Base-by-base conservation (phyloP, 2,329 filamentous ascomycete species). In the Penicillium sp. region DNA sequence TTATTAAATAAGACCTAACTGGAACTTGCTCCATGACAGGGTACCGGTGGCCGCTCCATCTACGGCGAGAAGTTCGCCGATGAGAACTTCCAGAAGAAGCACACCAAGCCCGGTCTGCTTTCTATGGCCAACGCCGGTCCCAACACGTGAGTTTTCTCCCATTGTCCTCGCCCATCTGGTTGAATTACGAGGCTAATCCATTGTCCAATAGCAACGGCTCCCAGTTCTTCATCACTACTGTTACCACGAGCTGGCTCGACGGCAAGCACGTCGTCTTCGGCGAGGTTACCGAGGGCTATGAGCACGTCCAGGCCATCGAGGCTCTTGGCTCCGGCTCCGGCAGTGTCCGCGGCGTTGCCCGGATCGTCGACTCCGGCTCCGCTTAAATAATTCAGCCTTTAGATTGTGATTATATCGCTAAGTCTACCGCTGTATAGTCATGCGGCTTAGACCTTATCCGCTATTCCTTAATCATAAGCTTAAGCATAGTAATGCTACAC, bases 121-220 rank as follows among this genome's bases (percentile, higher is more conserved):
- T 96, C 92, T 79, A 96, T 96, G 92, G 92, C 92, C 77, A 96
- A 96, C 80, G 90, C 92, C 69, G 92, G 92, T 69, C 89, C 90
- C 74, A 96, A 98, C 89, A 98, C 93, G 84, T 86, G 80, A 73
- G 83, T 75, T 44, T 37, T 23, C 14, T 43, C 42, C n/a, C 10
- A 13, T 8, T 21, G 19, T n/a, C 27, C 9, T 14, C 31, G 29
- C 23, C 31, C 31, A 16, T 6, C 31, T 1, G 31, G 4, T 16
- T 7, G 31, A 16, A 33, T 16, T 35, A 7, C 21, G 23, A 43
- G 16, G 50, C 21, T 53, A 43, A 53, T 25, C 4, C 43, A 47
- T 4, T 27, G 31, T 44, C 49, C 48, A 62, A 47, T 54, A 68
- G 84, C 77, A 89, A 89, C 78, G 87, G 87, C 72, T 89, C 86